These are phyloP conservation scores for Plicaturopsis crispa DNA, from an alignment of 768 basidiomycete genomes.

Conservation along the genomic window DNA sequence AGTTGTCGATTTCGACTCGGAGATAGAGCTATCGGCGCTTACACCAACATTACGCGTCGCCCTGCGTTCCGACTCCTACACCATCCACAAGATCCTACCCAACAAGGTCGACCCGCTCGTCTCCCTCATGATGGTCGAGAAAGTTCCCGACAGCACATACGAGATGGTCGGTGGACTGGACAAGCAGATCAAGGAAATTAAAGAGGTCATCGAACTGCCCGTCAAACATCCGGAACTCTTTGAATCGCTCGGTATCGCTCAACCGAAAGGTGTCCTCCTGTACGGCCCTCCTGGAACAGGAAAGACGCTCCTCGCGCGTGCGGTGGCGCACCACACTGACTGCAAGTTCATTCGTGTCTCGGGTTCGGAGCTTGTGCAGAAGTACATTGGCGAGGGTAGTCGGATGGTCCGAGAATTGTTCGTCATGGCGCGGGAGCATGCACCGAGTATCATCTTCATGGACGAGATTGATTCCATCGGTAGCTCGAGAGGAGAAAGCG, in stretches of 20 bases:
- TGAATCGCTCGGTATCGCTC: slow-evolving; percentile 92
- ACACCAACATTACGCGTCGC: slow-evolving; percentile 89
- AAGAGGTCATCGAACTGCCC: slow-evolving; percentile 96
- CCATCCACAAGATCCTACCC: slow-evolving; percentile 92
- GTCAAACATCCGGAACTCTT: slow-evolving; percentile 98
- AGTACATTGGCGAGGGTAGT: slow-evolving; percentile 96
- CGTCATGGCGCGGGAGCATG: slow-evolving; percentile 97
- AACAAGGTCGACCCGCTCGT: slow-evolving; percentile 98
- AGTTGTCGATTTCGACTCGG: slow-evolving; percentile 93
- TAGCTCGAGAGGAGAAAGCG: slow-evolving; percentile 76
- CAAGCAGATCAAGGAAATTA: slow-evolving; percentile 97
- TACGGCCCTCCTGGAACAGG: slow-evolving; percentile 97
- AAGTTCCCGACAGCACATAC: slow-evolving; percentile 98
- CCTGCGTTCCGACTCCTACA: slow-evolving; percentile 92
- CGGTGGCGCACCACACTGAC: slow-evolving; percentile 96
- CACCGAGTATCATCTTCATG: slow-evolving; percentile 99
- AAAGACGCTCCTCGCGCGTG: slow-evolving; percentile 91
- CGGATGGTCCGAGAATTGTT: slow-evolving; percentile 97
- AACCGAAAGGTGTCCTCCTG: slow-evolving; percentile 92
- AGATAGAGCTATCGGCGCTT: slow-evolving; percentile 74
- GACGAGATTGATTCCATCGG: slow-evolving; percentile 99
- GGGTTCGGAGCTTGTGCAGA: slow-evolving; percentile 92
- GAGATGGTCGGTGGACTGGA: slow-evolving; percentile 99
- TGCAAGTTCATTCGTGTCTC: slow-evolving; percentile 96
- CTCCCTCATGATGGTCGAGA: slow-evolving; percentile 99